phyloP scores from a whole-genome alignment of 345 rosid species.

The Rhodomyrtus tomentosa region DNA sequence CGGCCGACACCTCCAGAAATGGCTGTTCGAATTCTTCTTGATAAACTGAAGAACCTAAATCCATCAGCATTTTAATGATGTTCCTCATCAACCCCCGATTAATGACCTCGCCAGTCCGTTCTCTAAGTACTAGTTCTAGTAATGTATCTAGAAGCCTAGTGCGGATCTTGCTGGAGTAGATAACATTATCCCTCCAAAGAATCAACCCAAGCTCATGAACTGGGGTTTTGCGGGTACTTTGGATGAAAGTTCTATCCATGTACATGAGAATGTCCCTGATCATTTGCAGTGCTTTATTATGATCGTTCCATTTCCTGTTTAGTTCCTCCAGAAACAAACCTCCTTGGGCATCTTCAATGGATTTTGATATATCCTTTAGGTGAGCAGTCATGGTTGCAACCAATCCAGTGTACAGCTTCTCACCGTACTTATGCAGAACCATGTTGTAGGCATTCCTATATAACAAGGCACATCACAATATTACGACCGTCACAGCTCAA shows the following conservation, averaged over 20 bases:
- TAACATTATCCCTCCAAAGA: slow-evolving; percentile 84
- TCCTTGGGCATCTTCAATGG: slow-evolving; percentile 87
- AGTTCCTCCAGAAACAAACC: slow-evolving; percentile 84
- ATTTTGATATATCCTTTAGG: slow-evolving; percentile 69
- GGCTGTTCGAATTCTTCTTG: slow-evolving; percentile 97
- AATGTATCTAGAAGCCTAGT: slow-evolving; percentile 62
- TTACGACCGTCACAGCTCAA: neutral
- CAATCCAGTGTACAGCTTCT: slow-evolving; percentile 73
- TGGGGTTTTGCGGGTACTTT: slow-evolving; percentile 65
- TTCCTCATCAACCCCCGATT: slow-evolving; percentile 92
- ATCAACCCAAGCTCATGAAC: slow-evolving; percentile 91
- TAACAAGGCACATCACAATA: neutral
- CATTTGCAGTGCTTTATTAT: slow-evolving; percentile 96
- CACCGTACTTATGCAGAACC: slow-evolving; percentile 98
- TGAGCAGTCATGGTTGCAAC: slow-evolving; percentile 83
- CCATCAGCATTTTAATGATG: slow-evolving; percentile 89
- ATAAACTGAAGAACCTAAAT: slow-evolving; percentile 83
- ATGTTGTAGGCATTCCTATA: slow-evolving; percentile 93
- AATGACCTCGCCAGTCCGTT: slow-evolving; percentile 85
- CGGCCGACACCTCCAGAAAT: slow-evolving; percentile 81
- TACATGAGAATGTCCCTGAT: slow-evolving; percentile 97
- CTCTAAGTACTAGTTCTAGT: slow-evolving; percentile 74
- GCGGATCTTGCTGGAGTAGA: slow-evolving; percentile 67
- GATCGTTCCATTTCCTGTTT: slow-evolving; percentile 95
- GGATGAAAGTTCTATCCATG: slow-evolving; percentile 92